Percentiles rank a stretch among this genome's conserved stretches.
Conservation (phyloP, 768 basidiomycete genomes). For the Mrakia gelida region DNA sequence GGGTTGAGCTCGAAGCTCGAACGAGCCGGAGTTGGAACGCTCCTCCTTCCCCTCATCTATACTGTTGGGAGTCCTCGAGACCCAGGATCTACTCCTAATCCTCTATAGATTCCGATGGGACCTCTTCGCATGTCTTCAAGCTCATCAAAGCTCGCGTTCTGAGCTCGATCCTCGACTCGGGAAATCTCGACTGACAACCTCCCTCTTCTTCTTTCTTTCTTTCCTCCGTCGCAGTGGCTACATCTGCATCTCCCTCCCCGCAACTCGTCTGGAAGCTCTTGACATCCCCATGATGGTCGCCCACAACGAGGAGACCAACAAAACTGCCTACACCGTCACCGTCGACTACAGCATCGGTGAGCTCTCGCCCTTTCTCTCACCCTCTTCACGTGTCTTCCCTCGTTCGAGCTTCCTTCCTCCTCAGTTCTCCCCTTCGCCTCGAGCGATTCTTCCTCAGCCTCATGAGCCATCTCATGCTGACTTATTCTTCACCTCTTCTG, state of each 20-base stretch:
- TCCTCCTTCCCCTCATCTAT: neutral
- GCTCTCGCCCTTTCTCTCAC: slow-evolving; percentile 33
- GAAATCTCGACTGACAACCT: neutral
- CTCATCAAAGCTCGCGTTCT: neutral
- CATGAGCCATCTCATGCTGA: neutral
- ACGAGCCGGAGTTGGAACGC: neutral
- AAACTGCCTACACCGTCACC: slow-evolving; percentile 92
- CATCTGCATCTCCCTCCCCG: slow-evolving; percentile 81
- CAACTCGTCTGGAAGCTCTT: slow-evolving; percentile 67
- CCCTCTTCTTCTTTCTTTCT: neutral
- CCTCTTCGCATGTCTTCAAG: no score
- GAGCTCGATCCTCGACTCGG: neutral
- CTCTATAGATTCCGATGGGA: no score
- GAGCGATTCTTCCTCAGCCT: neutral
- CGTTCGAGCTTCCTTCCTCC: neutral
- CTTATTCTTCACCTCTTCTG: neutral
- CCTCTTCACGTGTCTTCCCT: neutral
- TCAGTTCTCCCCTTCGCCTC: neutral
- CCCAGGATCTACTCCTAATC: no score
- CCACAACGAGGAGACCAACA: slow-evolving; percentile 79
- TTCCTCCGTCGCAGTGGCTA: slow-evolving; percentile 62
- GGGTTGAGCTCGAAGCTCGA: neutral
- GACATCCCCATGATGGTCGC: slow-evolving; percentile 92
- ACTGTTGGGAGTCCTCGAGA: neutral
- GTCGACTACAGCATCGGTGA: slow-evolving; percentile 86